Evolutionary conservation across 441 rosid species (phyloP).

Genomic region (Syzygium syzygioides): DNA sequence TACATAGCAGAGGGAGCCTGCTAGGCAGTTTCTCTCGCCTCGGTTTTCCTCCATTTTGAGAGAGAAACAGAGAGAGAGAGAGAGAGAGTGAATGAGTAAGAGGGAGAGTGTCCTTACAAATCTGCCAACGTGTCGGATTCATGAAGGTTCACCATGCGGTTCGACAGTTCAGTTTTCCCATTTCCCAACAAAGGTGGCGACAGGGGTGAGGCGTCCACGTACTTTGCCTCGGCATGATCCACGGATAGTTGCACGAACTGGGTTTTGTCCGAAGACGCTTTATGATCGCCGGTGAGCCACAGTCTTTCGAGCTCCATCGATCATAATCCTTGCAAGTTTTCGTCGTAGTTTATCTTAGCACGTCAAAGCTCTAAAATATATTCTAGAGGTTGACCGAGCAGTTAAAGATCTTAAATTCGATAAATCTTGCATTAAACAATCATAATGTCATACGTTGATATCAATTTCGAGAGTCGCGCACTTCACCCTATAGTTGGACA

Average conservation of each 20-base stretch:
- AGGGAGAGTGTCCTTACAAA: neutral
- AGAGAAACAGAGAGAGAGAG: neutral
- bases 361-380: neutral
- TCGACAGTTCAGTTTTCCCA: neutral
- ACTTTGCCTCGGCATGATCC: neutral
- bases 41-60: neutral
- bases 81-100: neutral
- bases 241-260: neutral
- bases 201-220: neutral
- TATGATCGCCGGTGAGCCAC: neutral
- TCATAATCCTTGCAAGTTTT: neutral
- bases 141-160: neutral
- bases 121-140: neutral
- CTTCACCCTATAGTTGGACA: neutral
- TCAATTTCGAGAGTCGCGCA: neutral
- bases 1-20: neutral
- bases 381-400: neutral
- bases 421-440: neutral
- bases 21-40: neutral
- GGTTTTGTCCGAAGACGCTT: neutral
- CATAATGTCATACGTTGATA: fast-evolving
- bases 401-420: neutral
- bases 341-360: neutral
- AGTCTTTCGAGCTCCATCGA: neutral
- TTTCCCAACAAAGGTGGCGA: neutral